Percentiles rank a stretch among this genome's conserved stretches.
Conservation (phyloP, 1,284 basidiomycete species). For the Kalmanozyma brasiliensis region DNA sequence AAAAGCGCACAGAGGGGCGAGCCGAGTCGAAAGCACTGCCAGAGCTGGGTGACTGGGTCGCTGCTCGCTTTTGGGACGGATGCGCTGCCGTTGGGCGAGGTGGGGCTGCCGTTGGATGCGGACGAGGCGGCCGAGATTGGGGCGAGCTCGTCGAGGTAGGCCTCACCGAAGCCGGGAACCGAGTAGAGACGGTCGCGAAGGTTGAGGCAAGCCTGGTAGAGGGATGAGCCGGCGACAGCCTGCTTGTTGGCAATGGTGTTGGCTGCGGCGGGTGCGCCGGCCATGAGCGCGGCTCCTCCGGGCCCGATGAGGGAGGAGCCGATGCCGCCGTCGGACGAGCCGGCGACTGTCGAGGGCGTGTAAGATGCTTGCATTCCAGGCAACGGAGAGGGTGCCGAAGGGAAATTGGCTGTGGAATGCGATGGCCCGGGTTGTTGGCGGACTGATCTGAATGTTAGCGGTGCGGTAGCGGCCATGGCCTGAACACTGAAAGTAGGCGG, state of each 20-base stretch:
- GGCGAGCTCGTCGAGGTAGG: slow-evolving; percentile 48
- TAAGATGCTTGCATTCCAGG: slow-evolving; percentile 25
- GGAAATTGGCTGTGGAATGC: slow-evolving; percentile 39
- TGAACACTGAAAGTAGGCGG: neutral
- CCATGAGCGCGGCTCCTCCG: slow-evolving; percentile 50
- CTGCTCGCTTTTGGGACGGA: slow-evolving; percentile 22
- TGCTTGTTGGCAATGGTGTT: slow-evolving; percentile 63
- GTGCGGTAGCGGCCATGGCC: slow-evolving; percentile 45
- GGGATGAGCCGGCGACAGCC: slow-evolving; percentile 60
- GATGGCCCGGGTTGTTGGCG: slow-evolving; percentile 41
- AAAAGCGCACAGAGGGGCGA: slow-evolving; percentile 93
- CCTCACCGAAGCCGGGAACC: slow-evolving; percentile 67
- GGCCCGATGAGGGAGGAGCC: slow-evolving; percentile 53
- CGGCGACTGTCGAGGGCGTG: slow-evolving; percentile 17
- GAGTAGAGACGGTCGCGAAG: slow-evolving; percentile 68
- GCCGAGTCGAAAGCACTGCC: slow-evolving; percentile 91
- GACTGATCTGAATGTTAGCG: slow-evolving; percentile 41
- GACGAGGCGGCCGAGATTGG: slow-evolving; percentile 28
- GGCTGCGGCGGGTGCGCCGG: slow-evolving; percentile 58
- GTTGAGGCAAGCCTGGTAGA: slow-evolving; percentile 69
- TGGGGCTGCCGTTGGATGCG: slow-evolving; percentile 21
- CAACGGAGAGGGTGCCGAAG: slow-evolving; percentile 29
- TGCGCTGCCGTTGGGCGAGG: slow-evolving; percentile 19
- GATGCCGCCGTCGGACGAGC: slow-evolving; percentile 56
- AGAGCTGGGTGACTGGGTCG: slow-evolving; percentile 83